Base-by-base conservation (phyloP, 768 basidiomycete genomes). In the Mycena venus region DNA sequence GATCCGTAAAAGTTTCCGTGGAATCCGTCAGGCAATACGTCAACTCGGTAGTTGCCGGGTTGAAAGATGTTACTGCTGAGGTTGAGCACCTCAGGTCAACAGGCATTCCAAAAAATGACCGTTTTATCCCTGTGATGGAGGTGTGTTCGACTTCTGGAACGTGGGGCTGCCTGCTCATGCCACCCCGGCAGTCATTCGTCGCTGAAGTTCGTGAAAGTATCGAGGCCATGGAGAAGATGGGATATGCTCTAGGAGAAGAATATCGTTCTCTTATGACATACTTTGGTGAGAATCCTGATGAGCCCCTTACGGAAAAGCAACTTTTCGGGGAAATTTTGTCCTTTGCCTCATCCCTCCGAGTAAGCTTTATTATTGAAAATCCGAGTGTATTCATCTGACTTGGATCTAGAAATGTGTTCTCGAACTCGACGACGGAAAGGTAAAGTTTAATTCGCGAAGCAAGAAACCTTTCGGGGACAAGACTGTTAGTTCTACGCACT, bases 241-340 rank as follows among this genome's bases (percentile, higher is more conserved):
- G 89, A 3, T 72, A 70, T 2, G 82, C 88, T 3, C 82, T 98
- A 23, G 90, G 92, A 25, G 81, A 78, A 5, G 94, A 96, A 68
- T 82, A 97, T 6, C 84, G 84, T 25, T 87, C 87, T 4, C 74
- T 96, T 29, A 84, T 95, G 9, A 70, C 78, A 0, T 98, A 94
- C 84, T 98, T 92, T 79, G 96, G 96, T 6, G 96, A 98, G 80
- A 87, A 87, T 64, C 89, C 91, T 2, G 89, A 91, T 62, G 91
- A 95, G 19, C 86, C 91, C 1, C 88, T 38, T 36, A 23, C 89
- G 3, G 90, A 94, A 0, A 96, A 97, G 80, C 94, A 95, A 74
- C 92, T 98, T 80, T 97, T 98, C 78, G 90, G 88, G 0, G 83
- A 93, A 67, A 88, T 96, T 55, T 86, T 90, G n/a, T 89, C 92